A percentile compares a stretch with the other conserved stretches of the same genome.
Evolutionary conservation across 208 protist genomes (phyloP).

Genomic region (Leishmania lainsoni): DNA sequence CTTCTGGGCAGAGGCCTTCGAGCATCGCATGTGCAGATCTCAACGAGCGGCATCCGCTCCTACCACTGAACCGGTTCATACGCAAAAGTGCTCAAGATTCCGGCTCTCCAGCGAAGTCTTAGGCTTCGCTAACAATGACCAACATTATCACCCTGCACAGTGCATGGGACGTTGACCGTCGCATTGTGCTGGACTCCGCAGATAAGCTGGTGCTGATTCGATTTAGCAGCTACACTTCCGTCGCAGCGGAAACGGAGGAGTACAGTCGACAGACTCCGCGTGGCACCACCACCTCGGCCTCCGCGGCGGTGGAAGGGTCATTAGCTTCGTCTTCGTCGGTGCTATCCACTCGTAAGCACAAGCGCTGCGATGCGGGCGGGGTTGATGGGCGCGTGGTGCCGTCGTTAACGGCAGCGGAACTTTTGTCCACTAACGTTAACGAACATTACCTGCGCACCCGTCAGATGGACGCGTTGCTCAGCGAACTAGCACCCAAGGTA

Average conservation of each 20-base stretch:
- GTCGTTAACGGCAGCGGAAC: neutral
- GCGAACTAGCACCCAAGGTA: conserved; percentile 71
- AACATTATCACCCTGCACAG: conserved; percentile 53
- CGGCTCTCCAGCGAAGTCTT: neutral
- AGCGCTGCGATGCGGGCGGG: conserved; percentile 12
- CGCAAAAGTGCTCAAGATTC: neutral
- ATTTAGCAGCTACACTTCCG: conserved; percentile 69
- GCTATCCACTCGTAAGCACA: conserved; percentile 19
- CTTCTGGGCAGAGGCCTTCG: neutral
- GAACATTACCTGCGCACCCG: conserved; percentile 69
- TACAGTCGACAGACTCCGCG: neutral
- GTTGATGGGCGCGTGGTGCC: neutral
- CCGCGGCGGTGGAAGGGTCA: neutral
- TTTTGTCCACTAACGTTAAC: conserved; percentile 19
- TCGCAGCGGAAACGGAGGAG: conserved; percentile 10
- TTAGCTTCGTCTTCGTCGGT: neutral
- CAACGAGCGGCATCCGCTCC: neutral
- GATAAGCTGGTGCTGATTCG: conserved; percentile 82
- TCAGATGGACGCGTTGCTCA: conserved; percentile 75
- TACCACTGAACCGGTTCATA: neutral
- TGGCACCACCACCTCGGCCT: neutral
- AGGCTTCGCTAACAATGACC: conserved; percentile 21
- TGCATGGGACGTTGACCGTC: conserved; percentile 89
- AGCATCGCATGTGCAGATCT: neutral
- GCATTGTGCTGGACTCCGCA: conserved; percentile 80